Evolutionary conservation across 2,329 filamentous ascomycete genomes (phyloP), one percentile per base, ranked within the genome.

Genomic region (Didymella segeticola): DNA sequence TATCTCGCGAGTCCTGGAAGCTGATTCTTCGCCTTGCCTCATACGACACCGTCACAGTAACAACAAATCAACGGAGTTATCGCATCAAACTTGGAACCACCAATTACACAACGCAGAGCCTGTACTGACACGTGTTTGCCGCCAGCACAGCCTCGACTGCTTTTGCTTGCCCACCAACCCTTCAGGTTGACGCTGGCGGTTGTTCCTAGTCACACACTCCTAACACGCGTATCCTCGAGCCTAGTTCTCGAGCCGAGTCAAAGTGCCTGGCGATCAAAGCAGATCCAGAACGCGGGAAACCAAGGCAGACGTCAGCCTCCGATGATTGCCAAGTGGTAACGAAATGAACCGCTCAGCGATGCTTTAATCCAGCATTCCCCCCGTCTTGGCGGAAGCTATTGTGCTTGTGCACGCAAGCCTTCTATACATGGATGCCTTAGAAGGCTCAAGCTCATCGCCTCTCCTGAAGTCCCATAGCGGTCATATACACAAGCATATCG

Each of bases 81-180:
- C 43, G 53, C 43, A 49, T 33, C 49, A 42, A 33, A 33, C 37
- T 31, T 27, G 26, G 15, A 6, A n/a, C 31, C 39, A 37, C 47
- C 47, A 43, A 56, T 26, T 8, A 19, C 22, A 27, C 17, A 26
- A 11, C 15, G 33, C 31, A 30, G 20, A n/a, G 9, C 15, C 34
- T 9, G 49, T 20, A 12, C 23, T 38, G 51, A 15, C 19, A 20
- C 8, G 30, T 8, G 27, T 54, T 54, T 49, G 46, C 39, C 45
- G 51, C 51, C 50, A 51, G 42, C 60, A 52, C 53, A 53, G 60
- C 62, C 60, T 55, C 27, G 29, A 48, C 38, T 50, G 23, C 26
- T n/a, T n/a, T n/a, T 31, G 22, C 47, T 41, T 10, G 43, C 27
- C 43, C 43, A 45, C 51, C 34, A 26, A 49, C 17, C 22, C 17